Evolutionary conservation across 345 rosid genomes (phyloP), one percentile per base, ranked within the genome.

Genomic region (Acer campestre): DNA sequence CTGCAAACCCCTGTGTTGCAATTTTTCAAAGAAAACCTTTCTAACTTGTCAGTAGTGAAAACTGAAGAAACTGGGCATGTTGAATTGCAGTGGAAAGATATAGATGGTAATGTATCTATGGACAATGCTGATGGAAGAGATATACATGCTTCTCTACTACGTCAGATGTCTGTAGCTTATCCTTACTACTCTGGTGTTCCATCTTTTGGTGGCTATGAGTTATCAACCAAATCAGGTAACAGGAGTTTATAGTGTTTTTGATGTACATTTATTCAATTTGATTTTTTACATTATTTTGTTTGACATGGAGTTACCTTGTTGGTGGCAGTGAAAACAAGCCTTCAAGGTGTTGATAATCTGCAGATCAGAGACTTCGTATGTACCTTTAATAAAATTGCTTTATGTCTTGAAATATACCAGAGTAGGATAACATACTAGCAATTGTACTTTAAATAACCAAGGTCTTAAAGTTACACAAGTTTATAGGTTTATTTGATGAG

Each of bases 11-110:
- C 93, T 35, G 89, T 76, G 18, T 79, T 84, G 25, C 85, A 86
- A 40, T 89, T 94, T 78, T 89, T 95, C 71, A 81, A 77, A 61
- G 97, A 90, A 79, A 89, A 84, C 48, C 89, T 89, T 78, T 90
- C 97, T 1, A 86, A 84, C 75, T 46, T 93, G 51, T 80, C 88
- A 1, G 40, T 92, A 7, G 69, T 67, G 20, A 80, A 72, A 80
- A 85, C 82, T 77, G 81, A 79, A 46, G 89, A 84, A 71, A 84
- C 58, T 77, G 95, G 95, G n/a, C 70, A 80, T 59, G 77, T 91
- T 20, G 90, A 91, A 74, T 80, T 90, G 72, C 80, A 80, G 8
- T 84, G 86, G 91, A 86, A 87, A 23, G 86, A 82, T 29, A 40
- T 67, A 55, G 82, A 70, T 23, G 89, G 81, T 56, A 80, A 84